Evolutionary conservation across 2,329 filamentous ascomycete species (phyloP), one percentile per base, ranked within the genome.

Genomic region (Colletotrichum cuscutae): DNA sequence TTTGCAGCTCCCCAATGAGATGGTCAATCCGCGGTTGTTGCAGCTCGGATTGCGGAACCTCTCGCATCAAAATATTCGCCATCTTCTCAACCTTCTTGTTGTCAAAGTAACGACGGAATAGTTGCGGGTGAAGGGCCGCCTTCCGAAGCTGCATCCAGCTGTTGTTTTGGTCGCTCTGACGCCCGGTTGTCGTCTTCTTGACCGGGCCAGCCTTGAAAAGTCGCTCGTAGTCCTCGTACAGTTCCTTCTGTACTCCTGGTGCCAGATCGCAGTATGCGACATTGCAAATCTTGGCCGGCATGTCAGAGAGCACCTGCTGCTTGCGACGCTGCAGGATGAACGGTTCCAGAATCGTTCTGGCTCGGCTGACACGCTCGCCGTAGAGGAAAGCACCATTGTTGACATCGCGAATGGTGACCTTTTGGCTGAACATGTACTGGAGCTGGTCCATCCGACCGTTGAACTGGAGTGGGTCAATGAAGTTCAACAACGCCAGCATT

Each of bases 251-350:
- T 0, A 87, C 85, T 8, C 42, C 42, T 2, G 88, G 84, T 35
- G 93, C 93, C 85, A 98, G 90, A 5, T 93, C 90, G 81, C 96
- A 98, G 78, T 93, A 93, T 74, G 95, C 91, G 1, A 98, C 92
- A 4, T 91, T 90, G 72, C 91, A 91, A 12, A 89, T 91, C 85
- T 98, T 98, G 64, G 88, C 86, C 0, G 97, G 95, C 75, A 99
- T 88, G 78, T 97, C 93, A 59, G 86, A 86, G n/a, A 98, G 88
- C 9, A 98, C 95, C 78, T 98, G 95, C 61, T 94, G 91, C 84
- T 99, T 99, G 84, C 97, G 96, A 8, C 97, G 90, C 75, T 97
- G 94, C 3, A 99, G 86, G 66, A 99, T 97, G 80, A 99, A 99
- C 0, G 97, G 97, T 28, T 95, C 95, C 78, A 99, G 90, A 86